These are phyloP conservation scores for Ophiorrhiza pumila DNA, from an alignment of 257 asterid species.

Conservation along the genomic window DNA sequence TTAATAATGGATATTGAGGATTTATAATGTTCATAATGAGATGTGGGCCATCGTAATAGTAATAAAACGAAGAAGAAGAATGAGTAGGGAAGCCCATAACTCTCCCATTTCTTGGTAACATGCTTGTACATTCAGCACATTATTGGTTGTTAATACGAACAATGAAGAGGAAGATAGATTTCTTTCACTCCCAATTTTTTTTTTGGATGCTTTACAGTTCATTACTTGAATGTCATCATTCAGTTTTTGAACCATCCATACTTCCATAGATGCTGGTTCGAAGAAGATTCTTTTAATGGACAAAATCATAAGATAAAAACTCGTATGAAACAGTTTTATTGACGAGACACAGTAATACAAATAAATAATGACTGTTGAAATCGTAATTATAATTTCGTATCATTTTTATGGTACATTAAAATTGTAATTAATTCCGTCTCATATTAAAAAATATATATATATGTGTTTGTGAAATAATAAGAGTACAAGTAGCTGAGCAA, in stretches of 20 bases:
- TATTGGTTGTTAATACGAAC: neutral
- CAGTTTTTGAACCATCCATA: neutral
- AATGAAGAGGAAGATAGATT: neutral
- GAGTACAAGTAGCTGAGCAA: no score
- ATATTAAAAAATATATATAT: no score
- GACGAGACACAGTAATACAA: no score
- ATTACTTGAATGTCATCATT: neutral
- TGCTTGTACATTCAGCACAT: constrained; percentile 9
- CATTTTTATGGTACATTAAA: no score
- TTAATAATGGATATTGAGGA: constrained; percentile 4
- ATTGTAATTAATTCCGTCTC: no score
- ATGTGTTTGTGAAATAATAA: no score
- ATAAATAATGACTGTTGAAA: no score
- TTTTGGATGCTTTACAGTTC: neutral
- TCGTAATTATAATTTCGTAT: no score
- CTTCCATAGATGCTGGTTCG: neutral
- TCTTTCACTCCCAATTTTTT: neutral
- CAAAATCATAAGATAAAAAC: no score
- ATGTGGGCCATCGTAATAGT: neutral
- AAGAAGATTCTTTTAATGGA: neutral
- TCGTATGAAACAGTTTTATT: no score
- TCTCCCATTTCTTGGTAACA: constrained; percentile 20
- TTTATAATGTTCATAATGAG: neutral
- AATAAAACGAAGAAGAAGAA: neutral
- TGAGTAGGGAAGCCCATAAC: constrained; percentile 26